phyloP scores from a whole-genome alignment of 2,329 filamentous ascomycete genomes.

The Trichoderma atroviride region DNA sequence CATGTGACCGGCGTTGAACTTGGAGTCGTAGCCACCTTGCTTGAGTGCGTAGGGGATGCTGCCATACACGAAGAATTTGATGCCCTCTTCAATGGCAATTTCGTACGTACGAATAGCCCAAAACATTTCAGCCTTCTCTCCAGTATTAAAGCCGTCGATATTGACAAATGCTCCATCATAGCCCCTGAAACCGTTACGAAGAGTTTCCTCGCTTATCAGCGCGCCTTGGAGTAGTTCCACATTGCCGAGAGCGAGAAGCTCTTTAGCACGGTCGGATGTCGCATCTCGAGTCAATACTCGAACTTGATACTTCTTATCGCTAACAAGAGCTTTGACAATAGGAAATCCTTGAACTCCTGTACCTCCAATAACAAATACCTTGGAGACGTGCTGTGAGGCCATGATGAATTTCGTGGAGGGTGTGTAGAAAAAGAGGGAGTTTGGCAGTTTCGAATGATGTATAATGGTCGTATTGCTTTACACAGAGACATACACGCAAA shows the following conservation, averaged over 20 bases:
- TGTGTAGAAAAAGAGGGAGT: neutral
- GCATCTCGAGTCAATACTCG: neutral
- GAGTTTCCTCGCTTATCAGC: neutral
- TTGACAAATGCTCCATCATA: slow-evolving; percentile 8
- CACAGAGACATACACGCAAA: neutral
- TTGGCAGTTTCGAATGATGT: neutral
- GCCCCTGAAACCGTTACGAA: neutral
- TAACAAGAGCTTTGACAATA: neutral
- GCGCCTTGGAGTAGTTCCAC: neutral
- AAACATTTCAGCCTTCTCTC: slow-evolving; percentile 2
- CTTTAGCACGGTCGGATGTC: neutral
- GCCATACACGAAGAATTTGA: slow-evolving; percentile 9
- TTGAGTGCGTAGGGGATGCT: slow-evolving; percentile 4
- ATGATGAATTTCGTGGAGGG: neutral
- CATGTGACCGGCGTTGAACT: neutral
- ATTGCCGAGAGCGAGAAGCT: neutral
- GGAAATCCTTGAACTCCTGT: slow-evolving; percentile 1
- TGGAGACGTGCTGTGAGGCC: neutral
- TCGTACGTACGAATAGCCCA: slow-evolving; percentile 12
- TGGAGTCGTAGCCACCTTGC: neutral
- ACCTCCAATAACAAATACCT: slow-evolving; percentile 1
- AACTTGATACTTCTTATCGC: slow-evolving; percentile 1
- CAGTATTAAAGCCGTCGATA: neutral
- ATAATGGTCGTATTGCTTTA: neutral
- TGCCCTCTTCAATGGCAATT: slow-evolving; percentile 10